Conservation (phyloP, 768 basidiomycete species). For the Lanmaoa pseudosensibilis region DNA sequence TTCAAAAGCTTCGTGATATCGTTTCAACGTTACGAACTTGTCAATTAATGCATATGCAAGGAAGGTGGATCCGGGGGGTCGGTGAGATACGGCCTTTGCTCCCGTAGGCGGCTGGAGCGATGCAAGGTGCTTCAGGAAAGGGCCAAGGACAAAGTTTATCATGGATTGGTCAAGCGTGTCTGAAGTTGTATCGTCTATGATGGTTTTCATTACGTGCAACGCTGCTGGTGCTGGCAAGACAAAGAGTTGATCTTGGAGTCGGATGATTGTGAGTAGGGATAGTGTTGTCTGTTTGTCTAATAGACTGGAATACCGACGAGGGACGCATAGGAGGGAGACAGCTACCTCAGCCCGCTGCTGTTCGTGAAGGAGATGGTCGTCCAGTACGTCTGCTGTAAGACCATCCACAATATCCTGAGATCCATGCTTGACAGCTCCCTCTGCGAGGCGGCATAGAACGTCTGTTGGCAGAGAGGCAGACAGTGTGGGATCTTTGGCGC, state of each 20-base stretch:
- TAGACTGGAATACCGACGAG: conserved; percentile 16
- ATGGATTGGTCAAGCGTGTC: conserved; percentile 22
- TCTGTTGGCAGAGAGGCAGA: conserved; percentile 26
- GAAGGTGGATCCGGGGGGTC: conserved; percentile 39
- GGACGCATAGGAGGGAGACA: conserved; percentile 25
- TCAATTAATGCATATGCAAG: conserved; percentile 45
- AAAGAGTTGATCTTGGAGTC: conserved; percentile 12
- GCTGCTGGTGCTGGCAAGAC: conserved; percentile 14
- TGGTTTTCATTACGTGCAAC: conserved; percentile 22
- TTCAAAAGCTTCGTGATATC: conserved; percentile 40
- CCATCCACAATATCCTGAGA: conserved; percentile 36
- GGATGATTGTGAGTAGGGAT: conserved; percentile 22
- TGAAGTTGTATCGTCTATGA: conserved; percentile 17
- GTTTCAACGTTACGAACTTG: conserved; percentile 38
- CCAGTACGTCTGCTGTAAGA: conserved; percentile 44
- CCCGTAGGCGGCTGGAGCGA: conserved; percentile 28
- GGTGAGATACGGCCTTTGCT: conserved; percentile 34
- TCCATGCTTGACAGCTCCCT: conserved; percentile 32
- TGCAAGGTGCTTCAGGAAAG: conserved; percentile 33
- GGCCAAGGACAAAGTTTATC: conserved; percentile 30
- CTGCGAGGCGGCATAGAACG: conserved; percentile 31
- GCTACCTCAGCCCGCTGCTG: conserved; percentile 29
- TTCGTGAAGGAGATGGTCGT: conserved; percentile 19
- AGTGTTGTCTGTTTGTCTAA: conserved; percentile 26
- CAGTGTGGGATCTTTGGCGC: conserved; percentile 24